Base-by-base conservation (phyloP, 1,284 basidiomycete genomes). In the Marasmius fiardii region DNA sequence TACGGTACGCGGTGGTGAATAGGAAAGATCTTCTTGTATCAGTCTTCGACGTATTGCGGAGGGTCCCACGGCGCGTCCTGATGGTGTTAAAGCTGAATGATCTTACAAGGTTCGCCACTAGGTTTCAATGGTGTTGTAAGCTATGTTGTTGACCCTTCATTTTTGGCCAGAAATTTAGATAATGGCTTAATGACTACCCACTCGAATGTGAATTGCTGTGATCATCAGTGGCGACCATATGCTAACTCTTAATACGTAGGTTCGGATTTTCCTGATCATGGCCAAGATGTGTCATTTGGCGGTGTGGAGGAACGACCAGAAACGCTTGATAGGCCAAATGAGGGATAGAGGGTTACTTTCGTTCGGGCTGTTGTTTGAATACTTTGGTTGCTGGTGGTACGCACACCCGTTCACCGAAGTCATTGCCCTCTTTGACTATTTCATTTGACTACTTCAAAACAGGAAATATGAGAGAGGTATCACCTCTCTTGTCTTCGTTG, bases 201-300 rank as follows among this genome's bases (percentile, higher is more conserved):
- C 68, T 86, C 89, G 10, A 84, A 81, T 67, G 86, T 85, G 64
- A 51, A 76, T 60, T 28, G 28, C 55, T 21, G 16, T 16, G 14
- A 34, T 34, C 14, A 6, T 26, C 24, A 6, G 6, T 41, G n/a
- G 24, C 2, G 26, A 5, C 12, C 34, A 33, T 28, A 14, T 33
- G 18, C 35, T 56, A 18, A 44, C 28, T 24, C 16, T 44, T 11
- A 4, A 4, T 16, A 23, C 3, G 14, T 44, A 90, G 81, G 77
- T 86, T 58, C 88, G 95, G 11, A 85, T 97, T 65, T 99, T 98
- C 70, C 70, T 98, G 39, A 91, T 98, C 58, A 90, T 92, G 5
- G 95, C 95, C 0, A 90, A 93, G 64, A 97, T 93, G 71, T 98
- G 96, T 69, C 82, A 88, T 48, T 77, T 76, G 20, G 86, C 94